These are phyloP conservation scores for Termitomyces sp. DNA, from an alignment of 768 basidiomycete species.

Conservation along the genomic window DNA sequence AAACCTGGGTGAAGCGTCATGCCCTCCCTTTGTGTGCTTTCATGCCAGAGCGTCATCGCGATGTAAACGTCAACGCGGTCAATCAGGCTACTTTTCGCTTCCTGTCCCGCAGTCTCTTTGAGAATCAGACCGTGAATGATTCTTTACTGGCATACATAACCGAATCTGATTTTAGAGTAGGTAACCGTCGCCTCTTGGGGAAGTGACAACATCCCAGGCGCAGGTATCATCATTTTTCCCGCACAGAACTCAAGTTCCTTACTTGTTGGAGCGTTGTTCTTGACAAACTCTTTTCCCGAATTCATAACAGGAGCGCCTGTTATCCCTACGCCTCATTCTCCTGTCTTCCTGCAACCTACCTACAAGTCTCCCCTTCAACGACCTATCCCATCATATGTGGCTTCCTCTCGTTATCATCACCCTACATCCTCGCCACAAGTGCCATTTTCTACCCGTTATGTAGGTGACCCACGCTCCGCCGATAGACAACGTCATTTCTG, in stretches of 20 bases:
- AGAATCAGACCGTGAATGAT: conserved; percentile 45
- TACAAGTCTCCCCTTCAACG: conserved; percentile 26
- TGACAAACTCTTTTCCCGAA: conserved; percentile 41
- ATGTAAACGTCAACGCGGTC: conserved; percentile 39
- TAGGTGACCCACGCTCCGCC: conserved; percentile 24
- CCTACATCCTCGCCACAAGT: conserved; percentile 29
- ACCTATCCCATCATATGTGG: conserved; percentile 25
- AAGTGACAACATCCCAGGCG: conserved; percentile 36
- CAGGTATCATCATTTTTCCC: conserved; percentile 51
- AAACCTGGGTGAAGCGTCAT: conserved; percentile 45
- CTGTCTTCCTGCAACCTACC: conserved; percentile 21
- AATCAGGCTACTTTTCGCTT: conserved; percentile 53
- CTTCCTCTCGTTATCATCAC: conserved; percentile 29
- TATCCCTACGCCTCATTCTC: conserved; percentile 24
- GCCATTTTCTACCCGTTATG: conserved; percentile 29
- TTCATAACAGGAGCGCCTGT: conserved; percentile 30
- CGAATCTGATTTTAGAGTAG: conserved; percentile 21
- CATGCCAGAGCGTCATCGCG: conserved; percentile 55
- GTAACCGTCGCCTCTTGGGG: conserved; percentile 51
- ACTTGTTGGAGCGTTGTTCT: conserved; percentile 47
- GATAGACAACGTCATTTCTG: conserved; percentile 31
- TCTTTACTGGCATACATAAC: not conserved
- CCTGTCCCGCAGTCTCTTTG: conserved; percentile 46
- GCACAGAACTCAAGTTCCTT: conserved; percentile 46
- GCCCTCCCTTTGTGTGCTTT: conserved; percentile 53